These are phyloP conservation scores for Prorocentrum cordatum DNA, from an alignment of 169 alveolate genomes.

Conservation along the genomic window DNA sequence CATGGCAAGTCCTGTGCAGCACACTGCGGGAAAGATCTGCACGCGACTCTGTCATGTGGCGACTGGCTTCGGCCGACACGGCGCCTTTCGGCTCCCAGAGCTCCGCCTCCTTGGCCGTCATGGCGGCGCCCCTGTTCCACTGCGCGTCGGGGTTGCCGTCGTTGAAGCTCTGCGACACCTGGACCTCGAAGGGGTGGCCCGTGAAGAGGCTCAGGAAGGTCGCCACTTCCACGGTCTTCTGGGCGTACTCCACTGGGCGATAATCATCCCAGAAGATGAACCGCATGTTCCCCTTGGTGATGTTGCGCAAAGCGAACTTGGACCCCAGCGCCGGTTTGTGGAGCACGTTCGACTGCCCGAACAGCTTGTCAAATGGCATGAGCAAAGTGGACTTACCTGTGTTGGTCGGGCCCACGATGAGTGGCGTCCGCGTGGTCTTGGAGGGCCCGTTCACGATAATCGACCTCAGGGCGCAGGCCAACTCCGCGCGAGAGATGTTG, in stretches of 20 bases:
- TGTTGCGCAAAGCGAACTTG: neutral
- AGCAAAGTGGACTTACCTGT: neutral
- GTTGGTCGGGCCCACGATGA: slow-evolving; percentile 5
- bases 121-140: too few species aligned
- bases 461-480: neutral
- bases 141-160: too few species aligned
- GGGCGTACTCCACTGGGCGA: neutral
- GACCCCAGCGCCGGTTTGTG: slow-evolving; percentile 25
- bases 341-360: neutral
- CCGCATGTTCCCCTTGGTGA: neutral
- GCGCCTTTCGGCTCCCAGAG: too few species aligned
- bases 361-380: neutral
- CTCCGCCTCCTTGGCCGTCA: too few species aligned
- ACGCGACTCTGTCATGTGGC: too few species aligned
- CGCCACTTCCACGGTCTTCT: too few species aligned
- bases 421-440: neutral
- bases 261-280: neutral
- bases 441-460: neutral
- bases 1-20: too few species aligned
- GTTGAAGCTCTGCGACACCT: too few species aligned
- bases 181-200: too few species aligned
- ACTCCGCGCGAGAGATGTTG: neutral
- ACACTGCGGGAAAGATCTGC: too few species aligned
- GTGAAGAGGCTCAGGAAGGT: too few species aligned
- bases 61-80: too few species aligned